phyloP scores from a whole-genome alignment of 2,329 filamentous ascomycete genomes.

The Beauveria rudraprayagi region DNA sequence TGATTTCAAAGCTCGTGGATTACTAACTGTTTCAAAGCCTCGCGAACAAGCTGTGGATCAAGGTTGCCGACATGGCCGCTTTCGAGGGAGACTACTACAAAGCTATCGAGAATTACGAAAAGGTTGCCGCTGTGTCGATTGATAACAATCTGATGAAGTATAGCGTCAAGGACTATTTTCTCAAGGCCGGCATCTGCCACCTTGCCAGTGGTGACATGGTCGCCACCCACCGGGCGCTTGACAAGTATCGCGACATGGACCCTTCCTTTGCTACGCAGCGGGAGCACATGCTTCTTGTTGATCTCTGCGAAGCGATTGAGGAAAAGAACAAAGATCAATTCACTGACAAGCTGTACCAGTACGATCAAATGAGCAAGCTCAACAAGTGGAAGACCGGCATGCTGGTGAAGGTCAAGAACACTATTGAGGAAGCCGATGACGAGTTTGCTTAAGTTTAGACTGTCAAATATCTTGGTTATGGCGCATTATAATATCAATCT shows the following conservation, averaged over 20 bases:
- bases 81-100: conserved; percentile 78
- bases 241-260: conserved; percentile 74
- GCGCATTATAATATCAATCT: conserved; percentile 1
- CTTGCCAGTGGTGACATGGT: conserved; percentile 68
- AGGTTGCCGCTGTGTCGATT: conserved; percentile 68
- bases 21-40: conserved; percentile 42
- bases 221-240: conserved; percentile 68
- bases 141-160: conserved; percentile 90
- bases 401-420: conserved; percentile 72
- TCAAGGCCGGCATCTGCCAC: conserved; percentile 90
- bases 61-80: conserved; percentile 81
- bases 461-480: conserved; percentile 4
- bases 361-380: conserved; percentile 84
- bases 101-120: conserved; percentile 74
- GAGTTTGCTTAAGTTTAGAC: conserved; percentile 30
- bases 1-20: too few relatives aligned
- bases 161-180: conserved; percentile 90
- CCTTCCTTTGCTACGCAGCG: conserved; percentile 67
- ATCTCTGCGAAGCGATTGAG: conserved; percentile 69
- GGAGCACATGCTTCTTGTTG: conserved; percentile 72
- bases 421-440: conserved; percentile 54
- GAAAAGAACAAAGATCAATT: conserved; percentile 75
- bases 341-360: conserved; percentile 79
- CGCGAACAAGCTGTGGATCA: conserved; percentile 89
- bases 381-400: conserved; percentile 96